A percentile compares a stretch with the other conserved stretches of the same genome.
These are phyloP conservation scores for Ceriops decandra DNA, from an alignment of 345 rosid genomes.

Conservation along the genomic window DNA sequence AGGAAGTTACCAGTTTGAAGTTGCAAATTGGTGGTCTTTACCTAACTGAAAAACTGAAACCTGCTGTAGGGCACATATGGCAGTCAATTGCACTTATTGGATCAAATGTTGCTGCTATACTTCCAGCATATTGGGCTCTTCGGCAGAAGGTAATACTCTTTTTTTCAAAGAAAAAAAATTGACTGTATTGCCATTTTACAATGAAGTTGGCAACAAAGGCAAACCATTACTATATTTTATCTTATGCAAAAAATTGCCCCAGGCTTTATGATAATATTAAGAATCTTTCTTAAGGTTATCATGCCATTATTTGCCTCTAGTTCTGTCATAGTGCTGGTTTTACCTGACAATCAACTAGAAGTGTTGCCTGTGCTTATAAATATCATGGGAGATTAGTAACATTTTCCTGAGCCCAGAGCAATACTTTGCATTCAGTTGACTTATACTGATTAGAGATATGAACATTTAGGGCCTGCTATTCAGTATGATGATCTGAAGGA, in stretches of 20 bases:
- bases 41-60: slow-evolving; percentile 25
- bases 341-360: not conserved
- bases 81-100: slow-evolving; percentile 82
- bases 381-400: not conserved
- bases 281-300: slow-evolving; percentile 8
- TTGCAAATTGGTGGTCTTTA: slow-evolving; percentile 9
- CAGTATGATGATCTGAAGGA: not conserved
- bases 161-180: not conserved
- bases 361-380: not conserved
- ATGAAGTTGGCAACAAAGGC: not conserved
- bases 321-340: not conserved
- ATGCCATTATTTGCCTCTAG: slow-evolving; percentile 2
- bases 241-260: too few species aligned
- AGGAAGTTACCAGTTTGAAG: slow-evolving; percentile 1
- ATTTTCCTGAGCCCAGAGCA: not conserved
- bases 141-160: slow-evolving; percentile 59
- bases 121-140: slow-evolving; percentile 90
- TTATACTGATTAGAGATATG: not conserved
- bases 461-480: not conserved
- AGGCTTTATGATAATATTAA: not conserved
- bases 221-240: too few species aligned
- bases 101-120: slow-evolving; percentile 81
- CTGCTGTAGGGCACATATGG: slow-evolving; percentile 60
- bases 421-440: slow-evolving; percentile 9
- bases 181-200: too few species aligned